A percentile compares a stretch with the other conserved stretches of the same genome.
Evolutionary conservation across 225 moss, liverwort and hornwort genomes (phyloP).

Genomic region (Asterella californica): DNA sequence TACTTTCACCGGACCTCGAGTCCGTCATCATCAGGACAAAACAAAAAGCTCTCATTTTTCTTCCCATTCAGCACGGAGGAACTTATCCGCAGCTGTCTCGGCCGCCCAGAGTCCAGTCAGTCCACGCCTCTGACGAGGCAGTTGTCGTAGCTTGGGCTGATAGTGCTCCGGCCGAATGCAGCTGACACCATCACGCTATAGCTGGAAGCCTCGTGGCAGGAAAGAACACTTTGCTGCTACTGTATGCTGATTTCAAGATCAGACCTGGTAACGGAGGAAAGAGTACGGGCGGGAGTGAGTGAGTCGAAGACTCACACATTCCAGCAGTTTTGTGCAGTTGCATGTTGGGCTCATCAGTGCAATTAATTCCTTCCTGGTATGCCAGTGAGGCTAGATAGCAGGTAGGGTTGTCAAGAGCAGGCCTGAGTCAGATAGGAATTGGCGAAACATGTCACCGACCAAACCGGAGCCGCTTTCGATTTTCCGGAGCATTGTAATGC

Average conservation of each 20-base stretch:
- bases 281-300: background rate
- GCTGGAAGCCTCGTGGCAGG: background rate
- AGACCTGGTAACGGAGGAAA: background rate
- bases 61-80: background rate
- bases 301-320: background rate
- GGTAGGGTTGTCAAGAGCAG: background rate
- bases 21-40: background rate
- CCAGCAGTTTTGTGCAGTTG: background rate
- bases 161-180: background rate
- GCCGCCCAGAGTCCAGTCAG: too few relatives aligned
- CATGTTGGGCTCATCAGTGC: background rate
- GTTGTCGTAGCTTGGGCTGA: background rate
- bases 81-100: background rate
- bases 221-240: background rate
- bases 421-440: background rate
- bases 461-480: slow-evolving; percentile 23
- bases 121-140: background rate
- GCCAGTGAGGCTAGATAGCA: background rate
- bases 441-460: slow-evolving; percentile 2
- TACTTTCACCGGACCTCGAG: too few relatives aligned
- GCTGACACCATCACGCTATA: background rate
- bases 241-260: background rate
- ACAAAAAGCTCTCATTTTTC: background rate
- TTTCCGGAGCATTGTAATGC: slow-evolving; percentile 13
- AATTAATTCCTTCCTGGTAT: too few relatives aligned